These are phyloP conservation scores for Butyriboletus regius DNA, from an alignment of 1,284 basidiomycete species.

Conservation along the genomic window DNA sequence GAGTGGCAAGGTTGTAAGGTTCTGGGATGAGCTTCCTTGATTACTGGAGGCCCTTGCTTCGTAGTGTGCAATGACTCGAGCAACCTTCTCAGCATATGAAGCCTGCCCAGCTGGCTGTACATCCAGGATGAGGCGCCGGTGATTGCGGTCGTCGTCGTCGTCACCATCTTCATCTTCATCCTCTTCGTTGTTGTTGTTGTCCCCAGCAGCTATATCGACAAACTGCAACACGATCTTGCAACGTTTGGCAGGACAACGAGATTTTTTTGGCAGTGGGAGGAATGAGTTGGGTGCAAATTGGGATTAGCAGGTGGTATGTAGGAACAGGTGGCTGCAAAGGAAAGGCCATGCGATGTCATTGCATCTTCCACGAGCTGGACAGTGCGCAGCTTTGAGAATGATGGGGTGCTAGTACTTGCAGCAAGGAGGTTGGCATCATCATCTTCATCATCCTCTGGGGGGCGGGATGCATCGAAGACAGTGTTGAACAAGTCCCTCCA, in stretches of 20 bases:
- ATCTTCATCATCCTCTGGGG: background rate
- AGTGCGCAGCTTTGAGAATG: background rate
- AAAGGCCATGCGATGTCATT: background rate
- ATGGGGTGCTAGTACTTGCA: background rate
- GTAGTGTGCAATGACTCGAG: background rate
- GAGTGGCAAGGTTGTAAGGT: background rate
- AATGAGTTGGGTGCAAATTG: background rate
- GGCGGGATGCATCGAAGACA: no score
- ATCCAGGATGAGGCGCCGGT: background rate
- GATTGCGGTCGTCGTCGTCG: background rate
- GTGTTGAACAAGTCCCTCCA: background rate
- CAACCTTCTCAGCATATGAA: background rate
- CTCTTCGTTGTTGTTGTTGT: background rate
- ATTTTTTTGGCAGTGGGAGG: background rate
- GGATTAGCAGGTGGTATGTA: background rate
- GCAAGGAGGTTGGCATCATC: background rate
- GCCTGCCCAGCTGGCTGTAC: background rate
- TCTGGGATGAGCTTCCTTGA: background rate
- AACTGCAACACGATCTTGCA: background rate
- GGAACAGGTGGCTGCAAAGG: background rate
- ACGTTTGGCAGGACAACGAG: background rate
- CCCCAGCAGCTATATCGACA: background rate
- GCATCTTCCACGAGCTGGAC: background rate
- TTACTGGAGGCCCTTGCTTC: background rate
- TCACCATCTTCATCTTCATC: background rate